phyloP scores from a whole-genome alignment of 1,139 yeast species.

The Candida mesenterica region DNA sequence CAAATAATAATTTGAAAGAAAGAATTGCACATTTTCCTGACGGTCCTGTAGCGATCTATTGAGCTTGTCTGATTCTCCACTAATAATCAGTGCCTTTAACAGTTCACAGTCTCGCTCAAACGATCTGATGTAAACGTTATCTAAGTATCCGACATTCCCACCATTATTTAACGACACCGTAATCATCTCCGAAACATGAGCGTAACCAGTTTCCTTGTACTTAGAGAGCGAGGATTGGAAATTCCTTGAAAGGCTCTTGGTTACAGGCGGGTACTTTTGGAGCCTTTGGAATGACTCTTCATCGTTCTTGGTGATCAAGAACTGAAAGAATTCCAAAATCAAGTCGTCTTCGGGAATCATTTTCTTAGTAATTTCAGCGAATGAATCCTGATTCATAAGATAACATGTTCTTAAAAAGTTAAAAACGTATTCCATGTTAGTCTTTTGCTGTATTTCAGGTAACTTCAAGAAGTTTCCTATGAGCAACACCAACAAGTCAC shows the following conservation, averaged over 20 bases:
- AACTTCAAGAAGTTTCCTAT: constrained; percentile 31
- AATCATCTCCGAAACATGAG: constrained; percentile 35
- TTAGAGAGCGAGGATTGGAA: constrained; percentile 22
- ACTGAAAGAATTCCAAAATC: constrained; percentile 32
- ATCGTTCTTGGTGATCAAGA: constrained; percentile 35
- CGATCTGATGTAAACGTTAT: constrained; percentile 35
- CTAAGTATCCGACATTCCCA: constrained; percentile 39
- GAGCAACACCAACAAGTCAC: constrained; percentile 30
- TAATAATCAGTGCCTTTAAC: constrained; percentile 43
- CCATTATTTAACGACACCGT: constrained; percentile 36
- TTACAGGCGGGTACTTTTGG: constrained; percentile 31
- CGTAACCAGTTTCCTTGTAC: constrained; percentile 20
- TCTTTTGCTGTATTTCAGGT: constrained; percentile 14
- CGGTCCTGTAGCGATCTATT: constrained; percentile 60
- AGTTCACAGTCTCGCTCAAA: constrained; percentile 48
- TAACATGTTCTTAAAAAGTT: constrained; percentile 37
- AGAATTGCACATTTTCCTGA: constrained; percentile 57
- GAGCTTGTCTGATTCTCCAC: constrained; percentile 47
- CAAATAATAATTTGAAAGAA: constrained; percentile 44
- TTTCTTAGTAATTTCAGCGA: constrained; percentile 17
- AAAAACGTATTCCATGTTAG: constrained; percentile 29
- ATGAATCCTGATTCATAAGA: constrained; percentile 32
- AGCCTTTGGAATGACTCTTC: constrained; percentile 28
- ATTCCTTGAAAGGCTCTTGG: constrained; percentile 26
- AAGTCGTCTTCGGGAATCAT: constrained; percentile 17